phyloP scores from a whole-genome alignment of 2,329 filamentous ascomycete species.

The Alternaria metachromatica region DNA sequence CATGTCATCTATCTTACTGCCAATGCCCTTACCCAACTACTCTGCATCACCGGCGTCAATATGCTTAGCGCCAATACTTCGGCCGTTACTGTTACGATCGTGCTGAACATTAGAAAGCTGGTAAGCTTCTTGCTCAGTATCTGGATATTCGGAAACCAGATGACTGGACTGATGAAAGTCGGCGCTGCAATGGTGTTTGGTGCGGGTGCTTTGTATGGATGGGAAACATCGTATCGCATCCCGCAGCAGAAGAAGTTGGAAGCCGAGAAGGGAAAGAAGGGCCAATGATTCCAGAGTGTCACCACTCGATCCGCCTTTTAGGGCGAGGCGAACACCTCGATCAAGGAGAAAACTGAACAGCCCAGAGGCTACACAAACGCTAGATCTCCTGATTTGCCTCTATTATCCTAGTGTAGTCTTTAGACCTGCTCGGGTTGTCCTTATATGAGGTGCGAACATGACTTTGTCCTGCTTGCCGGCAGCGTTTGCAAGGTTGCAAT shows the following conservation, averaged over 20 bases:
- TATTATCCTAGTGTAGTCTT: neutral
- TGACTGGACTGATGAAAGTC: conserved; percentile 76
- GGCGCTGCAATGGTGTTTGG: conserved; percentile 88
- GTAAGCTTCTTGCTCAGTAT: conserved; percentile 91
- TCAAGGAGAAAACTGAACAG: neutral
- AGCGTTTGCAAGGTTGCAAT: neutral
- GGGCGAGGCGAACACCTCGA: neutral
- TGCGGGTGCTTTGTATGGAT: conserved; percentile 87
- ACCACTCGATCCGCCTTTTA: neutral
- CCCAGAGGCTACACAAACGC: neutral
- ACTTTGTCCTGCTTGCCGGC: neutral
- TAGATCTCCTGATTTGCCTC: neutral
- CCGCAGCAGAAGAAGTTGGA: conserved; percentile 47
- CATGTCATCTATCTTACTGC: conserved; percentile 74
- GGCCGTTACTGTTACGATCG: conserved; percentile 93
- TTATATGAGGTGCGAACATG: neutral
- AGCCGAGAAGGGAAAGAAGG: conserved; percentile 33
- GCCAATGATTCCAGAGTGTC: conserved; percentile 21
- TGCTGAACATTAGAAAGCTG: conserved; percentile 92
- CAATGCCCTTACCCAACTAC: conserved; percentile 89
- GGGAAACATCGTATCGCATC: conserved; percentile 66
- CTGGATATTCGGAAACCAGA: conserved; percentile 87
- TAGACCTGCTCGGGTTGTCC: neutral
- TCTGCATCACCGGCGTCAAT: conserved; percentile 95
- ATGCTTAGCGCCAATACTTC: conserved; percentile 87